A percentile compares a stretch with the other conserved stretches of the same genome.
phyloP scores from a whole-genome alignment of 495 filamentous ascomycete genomes.

The Entonaema liquescens region DNA sequence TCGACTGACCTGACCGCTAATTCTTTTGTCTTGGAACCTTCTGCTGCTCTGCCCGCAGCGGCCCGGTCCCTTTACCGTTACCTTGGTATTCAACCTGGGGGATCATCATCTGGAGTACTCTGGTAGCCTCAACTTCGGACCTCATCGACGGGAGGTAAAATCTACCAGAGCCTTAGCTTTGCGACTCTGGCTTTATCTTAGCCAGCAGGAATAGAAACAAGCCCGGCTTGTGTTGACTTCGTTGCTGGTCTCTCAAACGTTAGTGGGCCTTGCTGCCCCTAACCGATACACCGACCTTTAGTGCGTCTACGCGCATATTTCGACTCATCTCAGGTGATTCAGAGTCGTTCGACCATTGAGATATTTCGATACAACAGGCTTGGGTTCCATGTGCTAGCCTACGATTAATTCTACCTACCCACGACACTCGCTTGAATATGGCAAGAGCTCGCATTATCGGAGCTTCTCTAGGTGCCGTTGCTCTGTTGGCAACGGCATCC shows the following conservation, averaged over 20 bases:
- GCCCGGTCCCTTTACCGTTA: slow-evolving; percentile 25
- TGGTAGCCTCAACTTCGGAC: slow-evolving; percentile 1
- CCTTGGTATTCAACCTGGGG: slow-evolving; percentile 7
- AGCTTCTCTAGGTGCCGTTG: slow-evolving; percentile 49
- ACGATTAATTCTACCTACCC: slow-evolving; percentile 16
- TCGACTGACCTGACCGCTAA: slow-evolving; percentile 28
- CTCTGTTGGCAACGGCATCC: slow-evolving; percentile 53
- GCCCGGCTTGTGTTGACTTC: not conserved
- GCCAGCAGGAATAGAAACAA: not conserved
- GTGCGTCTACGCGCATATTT: slow-evolving; percentile 18
- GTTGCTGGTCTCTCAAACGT: slow-evolving; percentile 17
- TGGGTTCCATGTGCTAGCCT: slow-evolving; percentile 11
- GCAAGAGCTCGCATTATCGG: slow-evolving; percentile 46
- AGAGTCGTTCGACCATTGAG: slow-evolving; percentile 6
- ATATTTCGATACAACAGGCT: slow-evolving; percentile 3
- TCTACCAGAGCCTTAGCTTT: slow-evolving; percentile 7
- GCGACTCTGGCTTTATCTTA: not conserved
- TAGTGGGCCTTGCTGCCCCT: slow-evolving; percentile 43
- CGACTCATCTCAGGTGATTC: slow-evolving; percentile 7
- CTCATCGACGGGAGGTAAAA: slow-evolving; percentile 16
- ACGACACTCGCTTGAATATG: slow-evolving; percentile 41
- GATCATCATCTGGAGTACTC: slow-evolving; percentile 3
- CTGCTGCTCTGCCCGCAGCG: slow-evolving; percentile 23
- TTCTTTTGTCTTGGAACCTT: slow-evolving; percentile 28
- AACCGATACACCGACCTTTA: slow-evolving; percentile 30